Conservation (phyloP, 2,329 filamentous ascomycete species). For the Paraphaeosphaeria minitans region DNA sequence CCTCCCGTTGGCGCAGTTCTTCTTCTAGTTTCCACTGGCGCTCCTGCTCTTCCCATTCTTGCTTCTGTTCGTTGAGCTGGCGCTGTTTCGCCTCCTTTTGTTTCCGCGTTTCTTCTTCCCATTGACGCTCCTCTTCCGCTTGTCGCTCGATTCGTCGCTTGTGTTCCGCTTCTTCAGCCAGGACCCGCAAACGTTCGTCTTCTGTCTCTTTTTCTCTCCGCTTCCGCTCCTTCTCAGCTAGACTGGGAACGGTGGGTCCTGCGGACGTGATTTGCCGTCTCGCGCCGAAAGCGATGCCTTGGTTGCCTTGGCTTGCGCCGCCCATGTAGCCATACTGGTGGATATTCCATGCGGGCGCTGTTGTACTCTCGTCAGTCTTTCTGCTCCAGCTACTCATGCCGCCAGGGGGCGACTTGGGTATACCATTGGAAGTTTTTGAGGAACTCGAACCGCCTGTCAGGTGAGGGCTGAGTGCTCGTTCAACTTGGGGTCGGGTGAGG, state of each 20-base stretch:
- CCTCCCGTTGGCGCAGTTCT: slow-evolving; percentile 71
- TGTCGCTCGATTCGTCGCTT: slow-evolving; percentile 56
- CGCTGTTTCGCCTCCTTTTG: slow-evolving; percentile 63
- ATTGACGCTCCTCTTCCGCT: slow-evolving; percentile 67
- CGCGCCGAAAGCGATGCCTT: slow-evolving; percentile 90
- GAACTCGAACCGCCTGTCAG: slow-evolving; percentile 62
- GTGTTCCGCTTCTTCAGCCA: slow-evolving; percentile 59
- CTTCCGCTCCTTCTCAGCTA: slow-evolving; percentile 82
- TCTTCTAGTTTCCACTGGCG: slow-evolving; percentile 78
- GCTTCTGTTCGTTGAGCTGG: slow-evolving; percentile 69
- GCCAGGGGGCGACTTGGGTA: slow-evolving; percentile 52
- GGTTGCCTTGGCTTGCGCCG: slow-evolving; percentile 92
- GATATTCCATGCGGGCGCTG: slow-evolving; percentile 95
- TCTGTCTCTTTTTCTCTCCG: slow-evolving; percentile 62
- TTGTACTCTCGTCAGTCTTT: slow-evolving; percentile 77
- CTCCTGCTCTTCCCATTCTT: slow-evolving; percentile 79
- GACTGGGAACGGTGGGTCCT: slow-evolving; percentile 75
- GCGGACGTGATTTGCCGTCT: slow-evolving; percentile 90
- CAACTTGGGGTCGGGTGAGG: slow-evolving; percentile 41
- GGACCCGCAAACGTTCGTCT: slow-evolving; percentile 56
- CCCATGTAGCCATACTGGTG: slow-evolving; percentile 97
- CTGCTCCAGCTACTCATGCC: slow-evolving; percentile 91
- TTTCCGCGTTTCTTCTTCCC: slow-evolving; percentile 68
- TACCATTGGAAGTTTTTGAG: slow-evolving; percentile 58
- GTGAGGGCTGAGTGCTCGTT: slow-evolving; percentile 51